A percentile compares a stretch with the other conserved stretches of the same genome.
phyloP scores from a whole-genome alignment of 768 basidiomycete genomes.

The Rhodosporidiobolus sp. region DNA sequence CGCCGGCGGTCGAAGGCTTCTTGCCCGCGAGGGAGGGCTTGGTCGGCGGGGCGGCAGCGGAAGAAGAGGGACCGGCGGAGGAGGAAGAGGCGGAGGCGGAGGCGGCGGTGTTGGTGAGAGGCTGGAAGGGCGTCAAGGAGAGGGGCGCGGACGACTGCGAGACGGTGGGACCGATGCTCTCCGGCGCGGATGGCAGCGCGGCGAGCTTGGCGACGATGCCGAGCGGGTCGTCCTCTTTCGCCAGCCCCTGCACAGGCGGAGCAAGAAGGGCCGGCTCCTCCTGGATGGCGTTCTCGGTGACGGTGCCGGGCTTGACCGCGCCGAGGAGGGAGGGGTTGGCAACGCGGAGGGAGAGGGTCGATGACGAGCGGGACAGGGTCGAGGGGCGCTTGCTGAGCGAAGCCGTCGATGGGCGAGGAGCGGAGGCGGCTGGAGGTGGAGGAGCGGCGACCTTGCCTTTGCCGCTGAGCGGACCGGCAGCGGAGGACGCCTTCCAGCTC shows the following conservation, averaged over 20 bases:
- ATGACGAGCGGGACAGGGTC: neutral
- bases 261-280: neutral
- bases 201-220: neutral
- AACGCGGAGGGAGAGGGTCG: neutral
- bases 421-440: neutral
- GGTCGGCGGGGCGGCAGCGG: neutral
- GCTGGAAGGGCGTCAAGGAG: neutral
- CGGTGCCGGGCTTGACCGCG: neutral
- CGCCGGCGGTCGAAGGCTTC: neutral
- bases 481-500: conserved; percentile 7
- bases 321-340: conserved; percentile 7
- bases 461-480: accelerated
- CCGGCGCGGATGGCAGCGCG: neutral
- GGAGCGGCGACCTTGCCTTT: too few relatives aligned
- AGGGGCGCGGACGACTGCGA: neutral
- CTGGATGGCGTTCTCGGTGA: too few relatives aligned
- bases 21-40: neutral
- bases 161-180: neutral
- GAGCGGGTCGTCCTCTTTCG: neutral
- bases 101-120: conserved; percentile 1
- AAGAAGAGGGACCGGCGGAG: neutral
- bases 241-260: neutral
- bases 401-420: neutral
- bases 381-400: neutral
- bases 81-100: neutral